Base-by-base conservation (phyloP, 306 rosid species). In the Crataegus laevigata region DNA sequence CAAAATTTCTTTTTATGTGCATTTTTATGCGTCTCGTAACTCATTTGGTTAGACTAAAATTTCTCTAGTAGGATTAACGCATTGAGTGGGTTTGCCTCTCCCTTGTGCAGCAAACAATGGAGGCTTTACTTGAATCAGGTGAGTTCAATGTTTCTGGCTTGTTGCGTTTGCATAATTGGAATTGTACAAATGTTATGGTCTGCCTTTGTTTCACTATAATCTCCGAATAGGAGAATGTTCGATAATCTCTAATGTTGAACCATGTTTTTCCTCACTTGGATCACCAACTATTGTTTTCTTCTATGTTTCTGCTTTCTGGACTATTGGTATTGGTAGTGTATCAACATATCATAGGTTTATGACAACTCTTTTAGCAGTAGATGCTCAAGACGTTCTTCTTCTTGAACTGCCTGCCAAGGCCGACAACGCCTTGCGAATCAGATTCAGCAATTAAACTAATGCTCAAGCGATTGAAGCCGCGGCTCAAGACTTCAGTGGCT, bases 121-220 rank as follows among this genome's bases (percentile, higher is more conserved):
- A 94, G 74, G 91, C 94, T 76, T 83, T 94, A 81, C 89, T 94
- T 19, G 94, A 91, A 83, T 88, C 97, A 12, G 96, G 40, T 50
- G 59, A 47, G 52, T 36, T 17, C 45, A 42, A 55, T 72, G 57
- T 47, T 58, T 32, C 36, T 72, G 52, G 66, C 66, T 34, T 22
- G 0, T 22, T 72, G 38, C 1, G 1, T 40, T 61, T 72, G 57
- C 66, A 15, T 72, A 58, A 13, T 5, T 58, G 68, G 30, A 57
- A 9, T 72, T 29, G n/a, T 62, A 21, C 5, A 62, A 15, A 29
- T 24, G 34, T 60, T 28, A 61, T 12, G 24, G 24, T 59, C 64
- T 52, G 59, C 24, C n/a, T 0, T n/a, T 52, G 11, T 57, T 57
- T 57, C 29, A 57, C 28, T 3, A 57, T 57, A 61, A 59, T 25